A percentile compares a stretch with the other conserved stretches of the same genome.
Conservation (phyloP, 1,139 yeast species). For the Taphrina communis region DNA sequence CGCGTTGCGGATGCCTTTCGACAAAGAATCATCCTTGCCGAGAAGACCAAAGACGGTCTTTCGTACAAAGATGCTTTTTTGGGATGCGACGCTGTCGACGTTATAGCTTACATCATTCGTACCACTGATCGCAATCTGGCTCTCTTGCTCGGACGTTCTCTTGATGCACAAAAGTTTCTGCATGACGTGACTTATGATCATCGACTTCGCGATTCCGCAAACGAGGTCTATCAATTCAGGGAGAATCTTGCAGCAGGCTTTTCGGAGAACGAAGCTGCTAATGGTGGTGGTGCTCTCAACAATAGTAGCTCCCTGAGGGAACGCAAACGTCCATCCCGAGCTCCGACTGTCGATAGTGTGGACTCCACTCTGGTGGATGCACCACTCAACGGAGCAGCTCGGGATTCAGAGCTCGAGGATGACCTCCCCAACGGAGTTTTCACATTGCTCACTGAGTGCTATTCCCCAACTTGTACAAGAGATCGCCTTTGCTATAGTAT, state of each 20-base stretch:
- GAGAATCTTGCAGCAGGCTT: conserved; percentile 48
- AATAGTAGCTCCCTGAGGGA: conserved; percentile 12
- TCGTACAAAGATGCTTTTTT: conserved; percentile 94
- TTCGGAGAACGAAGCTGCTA: conserved; percentile 41
- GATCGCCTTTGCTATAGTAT: conserved; percentile 89
- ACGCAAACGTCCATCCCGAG: conserved; percentile 33
- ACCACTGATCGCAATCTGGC: conserved; percentile 93
- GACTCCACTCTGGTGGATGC: conserved; percentile 29
- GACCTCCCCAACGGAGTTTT: conserved; percentile 74
- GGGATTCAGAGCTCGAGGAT: conserved; percentile 31
- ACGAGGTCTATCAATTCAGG: conserved; percentile 88
- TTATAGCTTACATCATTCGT: conserved; percentile 79
- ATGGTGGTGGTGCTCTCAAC: conserved; percentile 38
- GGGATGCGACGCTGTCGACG: conserved; percentile 92
- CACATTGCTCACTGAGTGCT: conserved; percentile 89
- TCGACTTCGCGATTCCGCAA: conserved; percentile 81
- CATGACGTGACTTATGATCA: conserved; percentile 97
- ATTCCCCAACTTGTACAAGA: conserved; percentile 93
- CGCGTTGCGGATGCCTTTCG: conserved; percentile 81
- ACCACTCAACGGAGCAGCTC: conserved; percentile 10
- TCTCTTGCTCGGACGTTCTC: conserved; percentile 80
- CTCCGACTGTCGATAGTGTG: conserved; percentile 38
- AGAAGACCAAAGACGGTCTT: conserved; percentile 89
- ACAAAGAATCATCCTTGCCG: conserved; percentile 72
- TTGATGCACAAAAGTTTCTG: conserved; percentile 92